A percentile compares a stretch with the other conserved stretches of the same genome.
These are phyloP conservation scores for Phytophthora europaea DNA, from an alignment of 352 stramenopile genomes.

Conservation along the genomic window DNA sequence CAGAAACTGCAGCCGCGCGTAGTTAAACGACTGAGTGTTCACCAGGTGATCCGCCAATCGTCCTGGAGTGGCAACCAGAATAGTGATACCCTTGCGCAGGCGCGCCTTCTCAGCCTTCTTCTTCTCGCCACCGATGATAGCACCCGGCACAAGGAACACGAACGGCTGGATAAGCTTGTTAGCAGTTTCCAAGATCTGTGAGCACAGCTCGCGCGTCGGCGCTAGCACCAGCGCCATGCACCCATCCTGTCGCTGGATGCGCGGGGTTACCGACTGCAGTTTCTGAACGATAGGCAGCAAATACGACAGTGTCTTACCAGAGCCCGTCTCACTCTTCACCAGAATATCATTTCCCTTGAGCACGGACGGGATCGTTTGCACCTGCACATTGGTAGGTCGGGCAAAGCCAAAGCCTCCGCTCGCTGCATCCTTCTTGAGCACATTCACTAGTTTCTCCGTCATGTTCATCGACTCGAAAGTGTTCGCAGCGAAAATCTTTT, in stretches of 20 bases:
- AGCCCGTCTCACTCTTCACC: constrained; percentile 97
- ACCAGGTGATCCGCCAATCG: constrained; percentile 97
- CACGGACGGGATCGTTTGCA: constrained; percentile 81
- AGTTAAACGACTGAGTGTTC: constrained; percentile 93
- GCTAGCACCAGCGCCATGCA: constrained; percentile 94
- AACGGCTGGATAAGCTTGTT: constrained; percentile 95
- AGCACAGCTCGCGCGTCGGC: constrained; percentile 96
- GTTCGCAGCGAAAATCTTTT: constrained; percentile 84
- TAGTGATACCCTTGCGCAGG: constrained; percentile 93
- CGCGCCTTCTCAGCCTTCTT: constrained; percentile 91
- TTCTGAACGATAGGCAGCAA: constrained; percentile 96
- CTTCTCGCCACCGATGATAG: constrained; percentile 96
- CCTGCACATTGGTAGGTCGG: constrained; percentile 83
- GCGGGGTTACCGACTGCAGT: constrained; percentile 72
- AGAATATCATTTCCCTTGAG: constrained; percentile 90
- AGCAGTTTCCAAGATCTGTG: constrained; percentile 97
- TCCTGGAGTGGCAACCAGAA: constrained; percentile 98
- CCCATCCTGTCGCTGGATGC: constrained; percentile 86
- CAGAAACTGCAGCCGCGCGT: constrained; percentile 94
- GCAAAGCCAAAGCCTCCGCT: constrained; percentile 81
- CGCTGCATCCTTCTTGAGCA: constrained; percentile 66
- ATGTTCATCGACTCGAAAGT: constrained; percentile 85
- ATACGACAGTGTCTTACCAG: constrained; percentile 97
- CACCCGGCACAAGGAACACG: constrained; percentile 86
- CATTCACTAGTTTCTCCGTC: constrained; percentile 68